Evolutionary conservation across 257 asterid genomes (phyloP).

Genomic region (Nicotiana sylvestris): DNA sequence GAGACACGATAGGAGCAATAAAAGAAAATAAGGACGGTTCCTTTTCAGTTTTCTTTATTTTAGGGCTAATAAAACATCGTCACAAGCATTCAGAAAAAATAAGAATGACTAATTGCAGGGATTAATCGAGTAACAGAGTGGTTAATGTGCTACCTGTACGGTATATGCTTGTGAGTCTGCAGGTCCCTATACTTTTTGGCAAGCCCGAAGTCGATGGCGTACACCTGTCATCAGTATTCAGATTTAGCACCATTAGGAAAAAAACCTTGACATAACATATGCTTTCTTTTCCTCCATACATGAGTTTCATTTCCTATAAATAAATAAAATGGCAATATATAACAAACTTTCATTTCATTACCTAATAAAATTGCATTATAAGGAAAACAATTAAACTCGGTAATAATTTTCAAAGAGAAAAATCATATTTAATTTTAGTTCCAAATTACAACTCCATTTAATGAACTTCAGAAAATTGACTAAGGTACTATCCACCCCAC

Average conservation of each 20-base stretch:
- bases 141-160: slow-evolving; percentile 28
- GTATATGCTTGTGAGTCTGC: slow-evolving; percentile 42
- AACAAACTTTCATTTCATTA: not conserved
- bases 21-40: not conserved
- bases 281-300: not conserved
- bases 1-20: not conserved
- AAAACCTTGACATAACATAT: not conserved
- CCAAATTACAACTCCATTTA: not conserved
- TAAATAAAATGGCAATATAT: not conserved
- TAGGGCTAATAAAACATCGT: not conserved
- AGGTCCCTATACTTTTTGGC: slow-evolving; percentile 40
- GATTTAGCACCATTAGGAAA: not conserved
- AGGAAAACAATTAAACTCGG: not conserved
- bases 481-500: not conserved
- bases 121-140: not conserved
- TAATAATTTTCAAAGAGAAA: not conserved
- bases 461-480: slow-evolving; percentile 1
- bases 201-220: slow-evolving; percentile 33
- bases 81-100: not conserved
- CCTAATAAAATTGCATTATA: not conserved
- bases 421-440: not conserved
- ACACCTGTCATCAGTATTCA: slow-evolving; percentile 30
- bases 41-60: not conserved
- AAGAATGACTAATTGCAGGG: not conserved
- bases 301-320: not conserved